These are phyloP conservation scores for Halophytophthora polymorphica DNA, from an alignment of 352 stramenopile genomes.

Conservation along the genomic window DNA sequence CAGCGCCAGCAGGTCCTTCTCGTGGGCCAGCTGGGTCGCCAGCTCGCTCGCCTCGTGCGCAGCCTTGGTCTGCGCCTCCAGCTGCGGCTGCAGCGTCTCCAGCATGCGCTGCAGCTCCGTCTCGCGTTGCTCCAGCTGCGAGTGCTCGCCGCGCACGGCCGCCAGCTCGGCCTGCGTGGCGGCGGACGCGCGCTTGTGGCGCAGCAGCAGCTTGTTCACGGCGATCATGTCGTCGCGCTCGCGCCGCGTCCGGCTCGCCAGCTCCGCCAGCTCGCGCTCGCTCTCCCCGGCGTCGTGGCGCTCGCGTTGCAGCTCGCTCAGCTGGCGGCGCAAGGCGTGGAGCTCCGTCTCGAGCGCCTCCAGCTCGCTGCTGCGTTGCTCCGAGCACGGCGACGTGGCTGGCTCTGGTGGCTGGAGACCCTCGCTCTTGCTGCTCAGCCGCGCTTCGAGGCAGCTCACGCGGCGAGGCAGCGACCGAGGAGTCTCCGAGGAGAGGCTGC, in stretches of 20 bases:
- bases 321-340: too few species aligned
- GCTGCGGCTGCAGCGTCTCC: slow-evolving; percentile 19
- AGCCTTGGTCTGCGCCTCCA: slow-evolving; percentile 21
- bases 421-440: slow-evolving; percentile 19
- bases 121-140: slow-evolving; percentile 22
- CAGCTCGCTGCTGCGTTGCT: slow-evolving; percentile 5
- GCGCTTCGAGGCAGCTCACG: slow-evolving; percentile 9
- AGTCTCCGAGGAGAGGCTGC: slow-evolving; percentile 20
- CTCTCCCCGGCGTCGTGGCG: slow-evolving; percentile 9
- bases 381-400: too few species aligned
- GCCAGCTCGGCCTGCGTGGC: slow-evolving; percentile 18
- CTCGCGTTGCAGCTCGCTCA: slow-evolving; percentile 13
- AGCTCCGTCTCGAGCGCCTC: slow-evolving; percentile 21
- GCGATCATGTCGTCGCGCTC: slow-evolving; percentile 39
- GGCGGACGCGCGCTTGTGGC: slow-evolving; percentile 26
- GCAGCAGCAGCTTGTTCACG: slow-evolving; percentile 32
- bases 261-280: slow-evolving; percentile 21
- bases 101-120: slow-evolving; percentile 19
- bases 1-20: slow-evolving; percentile 37
- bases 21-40: slow-evolving; percentile 34
- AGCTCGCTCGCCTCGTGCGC: slow-evolving; percentile 18
- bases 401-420: slow-evolving; percentile 19
- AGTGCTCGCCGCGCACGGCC: slow-evolving; percentile 18
- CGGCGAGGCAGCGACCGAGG: slow-evolving; percentile 13
- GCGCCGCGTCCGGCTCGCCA: slow-evolving; percentile 25